Evolutionary conservation across 1,139 yeast genomes (phyloP), one percentile per base, ranked within the genome.

Genomic region (Tardiomyces depauwii): DNA sequence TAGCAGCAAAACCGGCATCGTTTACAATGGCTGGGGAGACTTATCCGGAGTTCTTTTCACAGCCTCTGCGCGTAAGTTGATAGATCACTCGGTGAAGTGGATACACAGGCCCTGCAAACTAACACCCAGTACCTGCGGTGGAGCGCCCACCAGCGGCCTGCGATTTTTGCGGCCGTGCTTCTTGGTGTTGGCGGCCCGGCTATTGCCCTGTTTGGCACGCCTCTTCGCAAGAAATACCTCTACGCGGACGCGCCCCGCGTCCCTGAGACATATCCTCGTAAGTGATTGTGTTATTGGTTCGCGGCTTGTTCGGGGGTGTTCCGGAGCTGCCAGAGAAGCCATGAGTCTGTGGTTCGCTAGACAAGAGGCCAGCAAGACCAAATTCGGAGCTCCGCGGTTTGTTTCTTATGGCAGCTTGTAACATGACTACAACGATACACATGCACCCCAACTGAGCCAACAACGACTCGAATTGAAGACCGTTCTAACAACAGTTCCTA

Each of bases 61-160:
- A 30, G 36, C 36, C 36, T 14, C 16, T 30, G 36, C 36, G 36
- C 11, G 36, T 30, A 30, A 12, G 36, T 30, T 12, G n/a, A n/a
- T n/a, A n/a, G n/a, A n/a, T n/a, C n/a, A n/a, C n/a, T n/a, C n/a
- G n/a, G n/a, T n/a, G n/a, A n/a, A n/a, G n/a, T n/a, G n/a, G n/a
- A n/a, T 30, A 14, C 10, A 30, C 10, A 14, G 36, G 52, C 53
- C 49, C 52, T 53, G 44, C 52, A 38, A 50, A 47, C 44, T 56
- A 56, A 30, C 39, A n/a, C 52, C 40, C 41, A 82, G 86, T 84
- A 87, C 83, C 66, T 80, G 52, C 82, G 89, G 64, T 83, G 78
- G 66, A 82, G 81, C 56, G 84, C 91, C 40, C 86, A 83, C 67
- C 78, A 78, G 55, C 78, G 79, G 62, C 94, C 95, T 45, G 88